Percentiles rank a stretch among this genome's conserved stretches.
Evolutionary conservation across 2,329 filamentous ascomycete species (phyloP).

Genomic region (Penicillium sp.): DNA sequence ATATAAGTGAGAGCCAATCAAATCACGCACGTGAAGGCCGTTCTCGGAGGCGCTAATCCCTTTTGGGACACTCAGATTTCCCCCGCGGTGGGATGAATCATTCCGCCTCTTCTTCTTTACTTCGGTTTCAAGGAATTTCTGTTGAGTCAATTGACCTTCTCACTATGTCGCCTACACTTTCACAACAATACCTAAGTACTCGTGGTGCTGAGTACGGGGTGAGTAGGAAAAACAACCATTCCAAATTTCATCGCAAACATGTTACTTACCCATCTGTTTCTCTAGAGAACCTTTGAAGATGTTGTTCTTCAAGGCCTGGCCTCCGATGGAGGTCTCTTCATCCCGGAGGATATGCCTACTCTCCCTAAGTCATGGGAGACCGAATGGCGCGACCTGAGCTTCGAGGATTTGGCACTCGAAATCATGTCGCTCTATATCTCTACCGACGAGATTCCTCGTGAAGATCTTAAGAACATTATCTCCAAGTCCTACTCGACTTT

Average conservation of each 20-base stretch:
- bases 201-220: conserved; percentile 36
- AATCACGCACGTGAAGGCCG: conserved; percentile 29
- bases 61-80: conserved; percentile 10
- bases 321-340: conserved; percentile 82
- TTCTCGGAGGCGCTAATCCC: conserved; percentile 30
- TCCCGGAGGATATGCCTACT: conserved; percentile 61
- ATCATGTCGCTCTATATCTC: conserved; percentile 89
- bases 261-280: conserved; percentile 36
- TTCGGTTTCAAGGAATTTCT: conserved; percentile 4
- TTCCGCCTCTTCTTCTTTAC: conserved; percentile 4
- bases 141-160: conserved; percentile 1
- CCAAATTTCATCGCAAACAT: background rate
- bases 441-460: conserved; percentile 72
- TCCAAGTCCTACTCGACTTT: conserved; percentile 86
- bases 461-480: conserved; percentile 81
- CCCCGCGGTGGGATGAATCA: conserved; percentile 26
- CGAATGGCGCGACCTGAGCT: conserved; percentile 1
- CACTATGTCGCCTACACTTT: conserved; percentile 30
- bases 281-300: conserved; percentile 64
- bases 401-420: conserved; percentile 61
- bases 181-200: conserved; percentile 37
- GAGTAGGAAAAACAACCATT: conserved; percentile 14
- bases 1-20: conserved; percentile 2
- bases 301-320: conserved; percentile 88
- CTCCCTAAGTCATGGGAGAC: conserved; percentile 17